Conservation (phyloP, 305 asterid genomes). For the Solanum aculeatissimum region DNA sequence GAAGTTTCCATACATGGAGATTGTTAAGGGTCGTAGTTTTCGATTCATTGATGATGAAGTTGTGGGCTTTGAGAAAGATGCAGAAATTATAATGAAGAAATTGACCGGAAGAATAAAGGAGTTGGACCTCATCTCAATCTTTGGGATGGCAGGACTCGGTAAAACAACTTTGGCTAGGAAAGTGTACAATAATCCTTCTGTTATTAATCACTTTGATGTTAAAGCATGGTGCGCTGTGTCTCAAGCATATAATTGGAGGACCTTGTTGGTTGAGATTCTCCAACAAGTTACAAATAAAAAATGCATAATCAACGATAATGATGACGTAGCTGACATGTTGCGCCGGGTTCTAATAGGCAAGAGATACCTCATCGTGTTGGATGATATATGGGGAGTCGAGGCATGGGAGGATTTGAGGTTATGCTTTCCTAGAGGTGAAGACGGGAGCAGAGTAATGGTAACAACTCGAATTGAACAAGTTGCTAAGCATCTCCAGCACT, state of each 20-base stretch:
- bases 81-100: background rate
- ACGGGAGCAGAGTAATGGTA: conserved; percentile 6
- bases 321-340: background rate
- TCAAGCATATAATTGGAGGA: background rate
- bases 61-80: background rate
- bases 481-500: background rate
- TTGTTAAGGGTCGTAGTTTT: too few relatives aligned
- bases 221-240: background rate
- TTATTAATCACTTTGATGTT: background rate
- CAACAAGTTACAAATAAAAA: background rate
- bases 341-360: background rate
- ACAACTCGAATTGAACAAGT: background rate
- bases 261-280: conserved; percentile 1
- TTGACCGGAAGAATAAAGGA: background rate
- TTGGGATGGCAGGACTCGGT: background rate
- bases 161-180: conserved; percentile 10
- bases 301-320: background rate
- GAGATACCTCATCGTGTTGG: background rate
- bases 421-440: background rate
- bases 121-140: background rate
- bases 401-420: conserved; percentile 3
- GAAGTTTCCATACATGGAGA: too few relatives aligned
- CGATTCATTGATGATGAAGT: background rate
- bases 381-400: background rate
- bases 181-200: background rate